Percentiles rank a stretch among this genome's conserved stretches.
These are phyloP conservation scores for Alternaria arbusti DNA, from an alignment of 2,329 filamentous ascomycete genomes.

Conservation along the genomic window DNA sequence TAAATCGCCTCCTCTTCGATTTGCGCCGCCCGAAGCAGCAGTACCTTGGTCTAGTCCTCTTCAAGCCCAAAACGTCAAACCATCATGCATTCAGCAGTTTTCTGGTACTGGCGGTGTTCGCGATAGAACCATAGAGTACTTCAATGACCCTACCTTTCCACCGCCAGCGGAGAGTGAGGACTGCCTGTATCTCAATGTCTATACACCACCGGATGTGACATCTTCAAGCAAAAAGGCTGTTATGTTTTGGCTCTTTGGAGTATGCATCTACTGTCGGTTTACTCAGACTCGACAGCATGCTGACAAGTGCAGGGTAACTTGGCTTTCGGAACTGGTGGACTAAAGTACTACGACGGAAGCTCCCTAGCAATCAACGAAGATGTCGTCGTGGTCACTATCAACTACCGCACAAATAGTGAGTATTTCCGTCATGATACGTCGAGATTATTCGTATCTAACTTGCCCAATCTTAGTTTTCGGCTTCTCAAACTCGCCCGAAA, in stretches of 20 bases:
- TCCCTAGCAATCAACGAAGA: slow-evolving; percentile 31
- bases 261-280: not conserved
- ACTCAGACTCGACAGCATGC: not conserved
- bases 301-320: slow-evolving; percentile 26
- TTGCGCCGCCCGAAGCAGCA: slow-evolving; percentile 20
- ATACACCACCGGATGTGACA: slow-evolving; percentile 23
- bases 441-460: not conserved
- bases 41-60: slow-evolving; percentile 16
- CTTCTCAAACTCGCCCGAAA: slow-evolving; percentile 21
- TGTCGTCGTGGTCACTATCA: slow-evolving; percentile 31
- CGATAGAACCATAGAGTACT: slow-evolving; percentile 18
- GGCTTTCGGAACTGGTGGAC: slow-evolving; percentile 24
- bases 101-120: slow-evolving; percentile 10
- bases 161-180: slow-evolving; percentile 39
- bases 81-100: slow-evolving; percentile 25
- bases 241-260: slow-evolving; percentile 18
- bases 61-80: slow-evolving; percentile 14
- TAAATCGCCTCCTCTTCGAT: slow-evolving; percentile 23
- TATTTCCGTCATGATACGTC: not conserved
- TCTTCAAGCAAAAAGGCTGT: slow-evolving; percentile 19
- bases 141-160: slow-evolving; percentile 17
- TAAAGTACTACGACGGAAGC: slow-evolving; percentile 26
- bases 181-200: slow-evolving; percentile 50
- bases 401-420: slow-evolving; percentile 33
- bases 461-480: slow-evolving; percentile 21